These are phyloP conservation scores for Yarrowia sp. DNA, from an alignment of 805 yeast genomes.

Conservation along the genomic window DNA sequence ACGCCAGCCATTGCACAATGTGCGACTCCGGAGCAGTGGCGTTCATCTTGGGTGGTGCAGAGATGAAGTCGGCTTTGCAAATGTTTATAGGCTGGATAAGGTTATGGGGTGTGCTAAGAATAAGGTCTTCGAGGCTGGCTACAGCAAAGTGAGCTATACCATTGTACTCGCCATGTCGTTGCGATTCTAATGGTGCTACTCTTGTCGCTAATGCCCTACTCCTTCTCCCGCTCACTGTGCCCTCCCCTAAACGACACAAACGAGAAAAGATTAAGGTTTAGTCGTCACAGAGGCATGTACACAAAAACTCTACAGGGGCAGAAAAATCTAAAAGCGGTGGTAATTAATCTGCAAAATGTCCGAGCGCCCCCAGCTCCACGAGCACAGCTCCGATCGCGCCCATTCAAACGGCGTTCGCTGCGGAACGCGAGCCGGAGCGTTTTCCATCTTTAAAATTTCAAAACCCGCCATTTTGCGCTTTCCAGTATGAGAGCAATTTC, in stretches of 20 bases:
- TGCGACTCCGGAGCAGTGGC: constrained; percentile 13
- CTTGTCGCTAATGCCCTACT: background rate
- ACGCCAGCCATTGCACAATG: constrained; percentile 23
- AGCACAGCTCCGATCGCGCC: too few species aligned
- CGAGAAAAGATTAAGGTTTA: background rate
- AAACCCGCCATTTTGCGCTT: background rate
- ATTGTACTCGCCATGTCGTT: background rate
- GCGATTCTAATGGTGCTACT: background rate
- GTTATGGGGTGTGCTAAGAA: too few species aligned
- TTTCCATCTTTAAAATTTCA: background rate
- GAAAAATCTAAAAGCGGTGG: constrained; percentile 15
- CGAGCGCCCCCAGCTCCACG: too few species aligned
- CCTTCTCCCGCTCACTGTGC: constrained; percentile 9
- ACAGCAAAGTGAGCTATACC: too few species aligned
- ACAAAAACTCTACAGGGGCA: constrained; percentile 12
- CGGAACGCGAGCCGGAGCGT: background rate
- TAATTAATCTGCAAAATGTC: constrained; percentile 2
- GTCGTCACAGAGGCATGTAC: constrained; percentile 9
- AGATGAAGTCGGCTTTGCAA: too few species aligned
- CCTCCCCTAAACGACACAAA: constrained; percentile 14
- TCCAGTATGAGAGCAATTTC: constrained; percentile 14
- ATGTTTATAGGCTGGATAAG: background rate
- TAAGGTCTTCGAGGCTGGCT: too few species aligned
- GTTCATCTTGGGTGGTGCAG: constrained; percentile 4
- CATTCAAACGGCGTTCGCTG: too few species aligned